Evolutionary conservation across 208 protist genomes (phyloP).

Genomic region (Novymonas esmeraldas): DNA sequence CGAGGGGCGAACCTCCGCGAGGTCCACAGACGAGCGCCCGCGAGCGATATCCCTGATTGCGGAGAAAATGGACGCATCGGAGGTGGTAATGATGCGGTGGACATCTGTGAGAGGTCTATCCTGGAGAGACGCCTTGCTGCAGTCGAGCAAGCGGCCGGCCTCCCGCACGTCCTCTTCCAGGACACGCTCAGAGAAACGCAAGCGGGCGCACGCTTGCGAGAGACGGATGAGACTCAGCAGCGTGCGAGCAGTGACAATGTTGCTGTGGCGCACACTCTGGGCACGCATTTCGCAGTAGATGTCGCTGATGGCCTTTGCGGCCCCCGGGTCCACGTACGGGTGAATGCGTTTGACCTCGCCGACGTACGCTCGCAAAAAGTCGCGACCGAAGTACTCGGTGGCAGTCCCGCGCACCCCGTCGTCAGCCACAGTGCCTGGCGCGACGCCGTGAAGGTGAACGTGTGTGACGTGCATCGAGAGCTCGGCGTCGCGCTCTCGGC

Average conservation of each 20-base stretch:
- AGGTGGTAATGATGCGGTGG: conserved; percentile 64
- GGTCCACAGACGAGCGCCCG: conserved; percentile 49
- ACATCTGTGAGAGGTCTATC: conserved; percentile 50
- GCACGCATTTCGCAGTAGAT: conserved; percentile 93
- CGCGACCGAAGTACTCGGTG: conserved; percentile 78
- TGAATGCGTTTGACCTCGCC: conserved; percentile 85
- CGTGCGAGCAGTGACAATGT: conserved; percentile 85
- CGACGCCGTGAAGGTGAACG: conserved; percentile 84
- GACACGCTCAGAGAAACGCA: conserved; percentile 88
- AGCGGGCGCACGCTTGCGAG: conserved; percentile 89
- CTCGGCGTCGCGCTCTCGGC: conserved; percentile 89
- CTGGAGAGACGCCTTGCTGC: conserved; percentile 85
- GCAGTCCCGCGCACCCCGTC: conserved; percentile 42
- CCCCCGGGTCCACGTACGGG: conserved; percentile 73
- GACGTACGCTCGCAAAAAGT: conserved; percentile 88
- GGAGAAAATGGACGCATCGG: conserved; percentile 82
- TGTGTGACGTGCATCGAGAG: conserved; percentile 95
- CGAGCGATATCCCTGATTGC: conserved; percentile 82
- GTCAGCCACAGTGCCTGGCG: conserved; percentile 63
- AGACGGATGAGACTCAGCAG: conserved; percentile 96
- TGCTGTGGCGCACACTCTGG: conserved; percentile 75
- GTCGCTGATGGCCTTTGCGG: conserved; percentile 79
- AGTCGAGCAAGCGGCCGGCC: conserved; percentile 87
- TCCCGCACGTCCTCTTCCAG: conserved; percentile 89
- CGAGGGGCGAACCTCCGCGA: conserved; percentile 71